Base-by-base conservation (phyloP, 257 asterid species). In the Penstemon barbatus region DNA sequence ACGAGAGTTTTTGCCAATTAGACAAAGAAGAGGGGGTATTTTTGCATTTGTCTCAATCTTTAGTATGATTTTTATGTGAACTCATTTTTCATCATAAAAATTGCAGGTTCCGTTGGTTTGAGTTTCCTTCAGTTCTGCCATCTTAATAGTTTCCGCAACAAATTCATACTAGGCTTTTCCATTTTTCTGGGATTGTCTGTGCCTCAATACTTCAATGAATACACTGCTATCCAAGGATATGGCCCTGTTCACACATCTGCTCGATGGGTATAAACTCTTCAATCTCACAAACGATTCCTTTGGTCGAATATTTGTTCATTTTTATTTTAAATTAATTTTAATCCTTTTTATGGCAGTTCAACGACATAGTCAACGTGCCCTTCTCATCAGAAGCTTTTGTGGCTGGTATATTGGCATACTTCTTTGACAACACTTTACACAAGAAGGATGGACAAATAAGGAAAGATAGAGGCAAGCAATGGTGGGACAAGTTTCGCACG, bases 401-500 rank as follows among this genome's bases (percentile, higher is more conserved):
- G 56, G 98, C 98, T 0, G 97, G 98, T 18, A 43, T 83, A 42
- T 65, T 92, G 41, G 98, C 96, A 0, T 87, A 74, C 78, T 75
- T 92, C 79, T 82, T 92, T 66, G 98, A 92, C 81, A 92, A 83
- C 77, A 92, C 98, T 0, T 59, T 92, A 18, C 85, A 86, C 74
- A 92, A 85, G 82, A 91, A 87, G 78, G 98, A 87, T 7, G 39
- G 78, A 0, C 85, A 77, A 71, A 64, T 77, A 39, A 86, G 92
- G 87, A 92, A 87, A 71, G 98, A 92, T 54, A 81, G 98, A 80
- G 98, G 98, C 68, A 87, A 77, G 68, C 91, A 83, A 19, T 92
- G 97, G 97, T 92, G 98, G 98, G 98, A 86, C 83, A 89, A 86
- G 82, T 92, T 92, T 78, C 61, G 73, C 71, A 75, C 88, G 46